phyloP scores from a whole-genome alignment of 1,139 yeast species.

The Candida neerlandica region DNA sequence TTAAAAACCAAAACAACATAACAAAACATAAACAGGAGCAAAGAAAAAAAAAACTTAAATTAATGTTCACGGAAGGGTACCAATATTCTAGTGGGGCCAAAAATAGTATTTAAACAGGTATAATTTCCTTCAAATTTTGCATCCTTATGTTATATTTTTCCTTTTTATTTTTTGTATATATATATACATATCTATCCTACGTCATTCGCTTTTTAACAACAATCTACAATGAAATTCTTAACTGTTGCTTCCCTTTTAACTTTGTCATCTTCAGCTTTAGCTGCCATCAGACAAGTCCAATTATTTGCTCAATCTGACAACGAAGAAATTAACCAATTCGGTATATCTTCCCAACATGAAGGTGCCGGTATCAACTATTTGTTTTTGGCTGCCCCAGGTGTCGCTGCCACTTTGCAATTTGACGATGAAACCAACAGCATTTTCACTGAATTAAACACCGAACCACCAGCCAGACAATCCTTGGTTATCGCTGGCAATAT shows the following conservation, averaged over 20 bases:
- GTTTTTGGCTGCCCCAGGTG: constrained; percentile 26
- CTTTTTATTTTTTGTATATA: background rate
- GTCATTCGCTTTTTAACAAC: background rate
- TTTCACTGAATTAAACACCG: constrained; percentile 17
- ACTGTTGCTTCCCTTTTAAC: constrained; percentile 14
- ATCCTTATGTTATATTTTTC: background rate
- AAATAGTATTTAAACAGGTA: constrained; percentile 2
- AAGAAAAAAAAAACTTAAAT: background rate
- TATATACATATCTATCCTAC: background rate
- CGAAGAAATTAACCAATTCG: constrained; percentile 25
- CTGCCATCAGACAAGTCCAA: constrained; percentile 21
- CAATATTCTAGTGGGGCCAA: background rate
- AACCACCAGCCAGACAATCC: constrained; percentile 3
- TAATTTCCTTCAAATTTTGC: background rate
- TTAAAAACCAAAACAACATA: background rate
- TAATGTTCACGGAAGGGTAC: background rate
- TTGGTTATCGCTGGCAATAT: constrained; percentile 13
- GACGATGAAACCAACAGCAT: constrained; percentile 57
- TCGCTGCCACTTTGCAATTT: constrained; percentile 34
- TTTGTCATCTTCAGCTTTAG: constrained; percentile 24
- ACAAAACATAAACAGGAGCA: constrained; percentile 1
- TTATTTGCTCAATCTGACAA: constrained; percentile 26
- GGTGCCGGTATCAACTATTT: constrained; percentile 59
- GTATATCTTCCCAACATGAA: constrained; percentile 43
- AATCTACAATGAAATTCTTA: constrained; percentile 22